Evolutionary conservation across 2,329 filamentous ascomycete species (phyloP).

Genomic region (Aureobasidium sp.): DNA sequence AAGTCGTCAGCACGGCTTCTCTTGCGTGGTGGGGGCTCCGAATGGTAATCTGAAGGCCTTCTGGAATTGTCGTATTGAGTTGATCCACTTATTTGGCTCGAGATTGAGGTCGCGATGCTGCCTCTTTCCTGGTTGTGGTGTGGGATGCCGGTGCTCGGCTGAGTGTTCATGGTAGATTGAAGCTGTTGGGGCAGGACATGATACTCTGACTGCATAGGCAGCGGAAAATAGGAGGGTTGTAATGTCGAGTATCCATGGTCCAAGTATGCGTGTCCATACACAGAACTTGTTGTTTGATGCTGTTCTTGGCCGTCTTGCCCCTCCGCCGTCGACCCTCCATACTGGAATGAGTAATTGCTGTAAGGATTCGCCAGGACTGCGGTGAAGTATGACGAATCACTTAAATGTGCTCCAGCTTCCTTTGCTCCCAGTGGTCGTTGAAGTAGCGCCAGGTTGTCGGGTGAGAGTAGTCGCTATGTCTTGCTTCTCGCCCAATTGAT

Average conservation of each 20-base stretch:
- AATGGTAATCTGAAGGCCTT: not conserved
- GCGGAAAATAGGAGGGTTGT: not conserved
- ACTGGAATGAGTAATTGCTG: not conserved
- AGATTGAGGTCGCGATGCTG: not conserved
- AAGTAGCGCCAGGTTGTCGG: not conserved
- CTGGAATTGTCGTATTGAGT: not conserved
- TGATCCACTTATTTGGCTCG: not conserved
- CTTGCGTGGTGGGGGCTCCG: slow-evolving; percentile 4
- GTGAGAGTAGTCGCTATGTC: not conserved
- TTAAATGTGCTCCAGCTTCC: not conserved
- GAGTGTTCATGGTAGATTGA: not conserved
- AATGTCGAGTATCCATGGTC: not conserved
- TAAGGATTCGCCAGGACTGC: slow-evolving; percentile 11
- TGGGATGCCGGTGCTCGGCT: not conserved
- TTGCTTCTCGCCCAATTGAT: not conserved
- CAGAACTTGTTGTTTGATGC: not conserved
- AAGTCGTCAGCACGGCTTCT: slow-evolving; percentile 7
- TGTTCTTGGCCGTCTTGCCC: not conserved
- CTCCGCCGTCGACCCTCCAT: not conserved
- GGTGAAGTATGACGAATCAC: not conserved
- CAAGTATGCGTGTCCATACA: not conserved
- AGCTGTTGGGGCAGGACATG: not conserved
- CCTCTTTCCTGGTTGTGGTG: not conserved
- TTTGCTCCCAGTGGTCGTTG: not conserved
- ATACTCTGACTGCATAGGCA: not conserved